Base-by-base conservation (phyloP, 192 early-diverging fungal genomes). In the Coemansia sp. region DNA sequence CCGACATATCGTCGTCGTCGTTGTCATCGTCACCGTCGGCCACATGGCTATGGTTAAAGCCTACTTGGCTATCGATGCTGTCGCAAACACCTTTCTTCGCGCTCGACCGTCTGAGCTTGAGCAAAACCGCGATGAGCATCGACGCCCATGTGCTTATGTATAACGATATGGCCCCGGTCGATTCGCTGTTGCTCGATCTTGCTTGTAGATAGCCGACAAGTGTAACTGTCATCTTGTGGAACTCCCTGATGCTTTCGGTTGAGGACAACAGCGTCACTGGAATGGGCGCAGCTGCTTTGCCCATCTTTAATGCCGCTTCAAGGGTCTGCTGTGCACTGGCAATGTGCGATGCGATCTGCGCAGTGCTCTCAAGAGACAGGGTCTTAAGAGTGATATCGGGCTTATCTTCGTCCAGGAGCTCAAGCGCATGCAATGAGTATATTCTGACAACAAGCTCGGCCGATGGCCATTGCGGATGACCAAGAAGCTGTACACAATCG, bases 381-480 rank as follows among this genome's bases (percentile, higher is more conserved):
- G 67, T 67, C 40, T 82, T 83, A 11, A 87, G 65, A 11, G 73
- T 62, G 15, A 70, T 67, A 25, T 88, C 87, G 0, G 86, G 59
- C 54, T 85, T 84, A 4, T 86, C 72, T 44, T 88, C 87, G 30
- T 88, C 88, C 8, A 89, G 60, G 42, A 80, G 72, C 23, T 82
- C 84, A n/a, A 85, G 85, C 75, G 94, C 78, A 7, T 92, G 79
- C 34, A 83, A 84, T 36, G 85, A 88, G 41, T 89, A 88, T 10
- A 89, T 65, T 25, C 84, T 68, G 5, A 91, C 56, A 42, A 88
- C 83, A 14, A 91, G 61, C 52, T 93, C 91, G 0, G 95, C 91
- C 6, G 82, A 88, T 1, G 95, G 95, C 95, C 95, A 97, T 38
- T 95, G 92, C 3, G 94, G 93, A 15, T 89, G 87, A 19, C 87